Base-by-base conservation (phyloP, 176 grass and related monocot genomes). In the Lolium perenne region DNA sequence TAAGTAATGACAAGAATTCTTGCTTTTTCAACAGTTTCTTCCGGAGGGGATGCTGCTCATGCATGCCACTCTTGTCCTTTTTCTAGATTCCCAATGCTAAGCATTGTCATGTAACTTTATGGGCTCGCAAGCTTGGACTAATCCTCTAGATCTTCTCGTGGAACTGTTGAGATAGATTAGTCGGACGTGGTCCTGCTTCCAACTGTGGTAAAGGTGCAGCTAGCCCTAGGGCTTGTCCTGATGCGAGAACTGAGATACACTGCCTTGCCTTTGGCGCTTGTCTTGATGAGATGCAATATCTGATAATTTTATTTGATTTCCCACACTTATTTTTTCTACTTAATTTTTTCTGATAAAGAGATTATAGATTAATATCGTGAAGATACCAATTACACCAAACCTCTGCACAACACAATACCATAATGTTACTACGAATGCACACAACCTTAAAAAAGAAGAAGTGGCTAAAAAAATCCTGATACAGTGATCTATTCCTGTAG, bases 151-250 rank as follows among this genome's bases (percentile, higher is more conserved):
- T 67, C 41, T 89, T 48, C 71, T 67, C 38, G 38, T 75, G 35
- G 20, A 47, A 74, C 53, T 80, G 50, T 32, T 50, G 56, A 56
- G 82, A 80, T 84, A 80, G 79, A 79, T 47, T 89, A 89, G 45
- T 56, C 11, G 17, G 17, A 2, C 14, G 1, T 80, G 67, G 56
- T 80, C 76, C 87, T 76, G 48, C 73, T 80, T 80, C 8, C 40
- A 74, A 74, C 57, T 46, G 26, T 80, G 22, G 76, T 57, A 89
- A 85, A 89, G 87, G 38, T 81, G 53, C 56, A 18, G 73, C 73
- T 65, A 65, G 73, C 73, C 71, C 38, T 76, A 72, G 69, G 6
- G 18, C 59, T 76, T 81, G 77, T 85, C 77, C 20, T 76, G 20
- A 7, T 50, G 59, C 41, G 1, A 58, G 35, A 89, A 58, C 59